These are phyloP conservation scores for Ichthyophonus hoferi DNA, from an alignment of 208 protist genomes.

Conservation along the genomic window DNA sequence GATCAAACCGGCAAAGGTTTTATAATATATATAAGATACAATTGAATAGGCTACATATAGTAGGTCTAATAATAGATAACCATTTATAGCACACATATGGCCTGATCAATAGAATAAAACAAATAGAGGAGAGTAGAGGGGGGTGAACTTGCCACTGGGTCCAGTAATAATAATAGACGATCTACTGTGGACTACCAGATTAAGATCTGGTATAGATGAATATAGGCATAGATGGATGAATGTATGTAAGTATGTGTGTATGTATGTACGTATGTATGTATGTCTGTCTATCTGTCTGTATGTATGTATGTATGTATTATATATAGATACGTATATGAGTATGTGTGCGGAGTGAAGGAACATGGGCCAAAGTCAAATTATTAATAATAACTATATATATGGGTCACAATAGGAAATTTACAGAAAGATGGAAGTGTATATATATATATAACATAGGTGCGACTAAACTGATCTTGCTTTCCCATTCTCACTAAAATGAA, in stretches of 20 bases:
- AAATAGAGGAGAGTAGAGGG: not conserved
- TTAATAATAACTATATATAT: not conserved
- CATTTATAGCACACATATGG: too few relatives aligned
- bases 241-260: not conserved
- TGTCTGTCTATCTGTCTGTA: not conserved
- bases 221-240: too few relatives aligned
- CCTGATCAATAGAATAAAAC: too few relatives aligned
- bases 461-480: not conserved
- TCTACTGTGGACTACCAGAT: not conserved
- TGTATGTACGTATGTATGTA: not conserved
- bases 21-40: too few relatives aligned
- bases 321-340: not conserved
- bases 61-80: too few relatives aligned
- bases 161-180: not conserved
- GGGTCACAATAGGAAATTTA: too few relatives aligned
- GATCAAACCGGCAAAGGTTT: too few relatives aligned
- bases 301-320: not conserved
- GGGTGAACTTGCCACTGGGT: not conserved
- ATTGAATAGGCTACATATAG: too few relatives aligned
- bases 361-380: too few relatives aligned
- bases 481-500: not conserved
- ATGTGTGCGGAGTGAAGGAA: not conserved
- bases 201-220: not conserved
- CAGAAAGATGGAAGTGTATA: not conserved
- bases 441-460: not conserved